These are phyloP conservation scores for Flaveria brownii DNA, from an alignment of 129 eudicot species.

Conservation along the genomic window DNA sequence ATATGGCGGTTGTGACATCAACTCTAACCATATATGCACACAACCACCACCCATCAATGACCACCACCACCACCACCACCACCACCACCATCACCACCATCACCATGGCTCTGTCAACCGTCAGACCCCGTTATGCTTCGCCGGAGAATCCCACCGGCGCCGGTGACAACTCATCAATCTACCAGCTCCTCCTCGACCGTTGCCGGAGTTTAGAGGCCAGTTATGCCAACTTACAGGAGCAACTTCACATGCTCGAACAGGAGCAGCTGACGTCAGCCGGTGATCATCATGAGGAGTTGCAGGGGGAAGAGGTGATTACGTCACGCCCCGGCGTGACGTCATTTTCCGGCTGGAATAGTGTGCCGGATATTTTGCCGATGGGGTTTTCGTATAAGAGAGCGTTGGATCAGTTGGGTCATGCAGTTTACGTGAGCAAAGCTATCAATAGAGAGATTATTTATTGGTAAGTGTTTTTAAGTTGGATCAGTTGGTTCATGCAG, in stretches of 20 bases:
- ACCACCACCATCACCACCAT: background rate
- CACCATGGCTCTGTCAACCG: constrained; percentile 34
- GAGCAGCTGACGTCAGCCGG: constrained; percentile 27
- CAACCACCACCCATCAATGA: constrained; percentile 19
- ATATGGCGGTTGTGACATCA: constrained; percentile 35
- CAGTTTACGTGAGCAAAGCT: constrained; percentile 60
- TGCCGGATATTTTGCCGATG: constrained; percentile 41
- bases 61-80: background rate
- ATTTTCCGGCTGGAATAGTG: constrained; percentile 29
- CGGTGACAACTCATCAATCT: constrained; percentile 27
- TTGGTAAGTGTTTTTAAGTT: constrained; percentile 39
- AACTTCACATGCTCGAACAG: constrained; percentile 42
- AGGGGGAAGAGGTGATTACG: constrained; percentile 20
- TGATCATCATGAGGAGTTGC: background rate
- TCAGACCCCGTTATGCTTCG: constrained; percentile 18
- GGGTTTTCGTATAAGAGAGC: constrained; percentile 63
- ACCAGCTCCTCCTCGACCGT: constrained; percentile 47
- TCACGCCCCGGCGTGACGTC: constrained; percentile 37
- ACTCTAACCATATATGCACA: constrained; percentile 27
- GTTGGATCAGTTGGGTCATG: constrained; percentile 76
- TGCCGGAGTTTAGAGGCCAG: constrained; percentile 67
- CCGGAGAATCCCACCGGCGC: constrained; percentile 31
- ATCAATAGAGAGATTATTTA: constrained; percentile 55
- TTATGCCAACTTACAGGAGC: constrained; percentile 54
- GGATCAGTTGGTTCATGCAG: too few species aligned